phyloP scores from a whole-genome alignment of 2,329 filamentous ascomycete genomes.

The Bisporella sp. region DNA sequence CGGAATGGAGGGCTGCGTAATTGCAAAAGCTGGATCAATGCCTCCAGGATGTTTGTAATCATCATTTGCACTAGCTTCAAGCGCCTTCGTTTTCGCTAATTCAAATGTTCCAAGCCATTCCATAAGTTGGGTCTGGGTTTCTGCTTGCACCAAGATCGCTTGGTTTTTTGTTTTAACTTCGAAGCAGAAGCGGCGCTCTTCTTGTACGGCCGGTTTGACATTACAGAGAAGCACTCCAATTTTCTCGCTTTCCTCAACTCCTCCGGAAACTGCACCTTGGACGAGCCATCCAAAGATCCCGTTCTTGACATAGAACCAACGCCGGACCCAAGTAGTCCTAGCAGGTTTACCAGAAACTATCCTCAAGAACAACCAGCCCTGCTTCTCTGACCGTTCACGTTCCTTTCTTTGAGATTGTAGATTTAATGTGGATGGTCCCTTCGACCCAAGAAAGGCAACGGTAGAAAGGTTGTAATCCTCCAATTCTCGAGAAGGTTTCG shows the following conservation, averaged over 20 bases:
- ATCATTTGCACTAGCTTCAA: slow-evolving; percentile 61
- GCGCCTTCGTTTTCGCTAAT: slow-evolving; percentile 83
- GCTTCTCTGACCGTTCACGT: slow-evolving; percentile 59
- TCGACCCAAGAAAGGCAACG: slow-evolving; percentile 75
- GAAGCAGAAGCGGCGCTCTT: slow-evolving; percentile 94
- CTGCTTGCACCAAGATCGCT: slow-evolving; percentile 82
- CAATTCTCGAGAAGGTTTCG: slow-evolving; percentile 81
- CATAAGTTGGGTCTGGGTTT: slow-evolving; percentile 85
- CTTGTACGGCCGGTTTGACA: slow-evolving; percentile 81
- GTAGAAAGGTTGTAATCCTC: slow-evolving; percentile 90
- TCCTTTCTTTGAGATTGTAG: slow-evolving; percentile 44
- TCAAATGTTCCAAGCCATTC: slow-evolving; percentile 95
- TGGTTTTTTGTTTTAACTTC: slow-evolving; percentile 97
- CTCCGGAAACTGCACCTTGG: slow-evolving; percentile 69
- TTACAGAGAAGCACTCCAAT: slow-evolving; percentile 93
- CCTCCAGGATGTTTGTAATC: slow-evolving; percentile 35
- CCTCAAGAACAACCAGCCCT: slow-evolving; percentile 87
- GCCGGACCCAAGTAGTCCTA: slow-evolving; percentile 78
- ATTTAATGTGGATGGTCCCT: slow-evolving; percentile 47
- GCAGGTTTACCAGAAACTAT: slow-evolving; percentile 82
- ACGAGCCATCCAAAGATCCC: slow-evolving; percentile 95
- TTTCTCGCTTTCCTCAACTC: slow-evolving; percentile 92
- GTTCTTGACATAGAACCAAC: slow-evolving; percentile 94
- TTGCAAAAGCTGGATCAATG: slow-evolving; percentile 77
- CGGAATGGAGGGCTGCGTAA: slow-evolving; percentile 78